Conservation (phyloP, 768 basidiomycete genomes). For the Favolaschia claudopus region DNA sequence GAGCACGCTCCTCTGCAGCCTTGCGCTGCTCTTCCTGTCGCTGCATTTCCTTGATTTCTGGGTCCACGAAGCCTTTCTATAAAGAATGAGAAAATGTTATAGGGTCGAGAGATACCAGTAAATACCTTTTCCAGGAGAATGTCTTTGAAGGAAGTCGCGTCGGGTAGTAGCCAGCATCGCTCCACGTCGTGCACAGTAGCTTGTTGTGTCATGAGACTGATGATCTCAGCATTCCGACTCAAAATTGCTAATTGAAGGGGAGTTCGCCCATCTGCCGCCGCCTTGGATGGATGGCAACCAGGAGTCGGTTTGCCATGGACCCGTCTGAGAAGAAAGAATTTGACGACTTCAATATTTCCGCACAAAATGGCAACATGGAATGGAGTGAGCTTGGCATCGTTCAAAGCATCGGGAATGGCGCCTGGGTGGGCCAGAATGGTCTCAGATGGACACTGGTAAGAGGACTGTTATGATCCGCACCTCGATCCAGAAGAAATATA, state of each 20-base stretch:
- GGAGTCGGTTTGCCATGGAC: slow-evolving; percentile 34
- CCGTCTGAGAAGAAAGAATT: slow-evolving; percentile 41
- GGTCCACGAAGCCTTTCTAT: slow-evolving; percentile 45
- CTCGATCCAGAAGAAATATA: slow-evolving; percentile 38
- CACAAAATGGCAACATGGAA: slow-evolving; percentile 43
- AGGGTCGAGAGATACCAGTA: background rate
- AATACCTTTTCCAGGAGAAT: slow-evolving; percentile 42
- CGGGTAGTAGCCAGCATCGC: slow-evolving; percentile 39
- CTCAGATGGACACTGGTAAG: background rate
- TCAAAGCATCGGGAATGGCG: slow-evolving; percentile 38
- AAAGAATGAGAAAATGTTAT: background rate
- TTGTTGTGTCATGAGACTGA: slow-evolving; percentile 44
- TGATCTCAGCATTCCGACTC: slow-evolving; percentile 35
- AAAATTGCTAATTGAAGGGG: slow-evolving; percentile 46
- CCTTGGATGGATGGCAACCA: slow-evolving; percentile 46
- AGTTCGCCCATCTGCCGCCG: slow-evolving; percentile 41
- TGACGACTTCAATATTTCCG: slow-evolving; percentile 43
- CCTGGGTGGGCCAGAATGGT: too few species aligned
- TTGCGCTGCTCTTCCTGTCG: slow-evolving; percentile 30
- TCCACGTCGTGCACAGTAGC: slow-evolving; percentile 49
- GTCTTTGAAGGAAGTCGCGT: slow-evolving; percentile 32
- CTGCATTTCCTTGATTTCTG: slow-evolving; percentile 33
- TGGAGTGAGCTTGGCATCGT: slow-evolving; percentile 41
- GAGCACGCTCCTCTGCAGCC: slow-evolving; percentile 36
- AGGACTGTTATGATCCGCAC: slow-evolving; percentile 30